phyloP scores from a whole-genome alignment of 441 rosid genomes.

The Populus tomentosa region DNA sequence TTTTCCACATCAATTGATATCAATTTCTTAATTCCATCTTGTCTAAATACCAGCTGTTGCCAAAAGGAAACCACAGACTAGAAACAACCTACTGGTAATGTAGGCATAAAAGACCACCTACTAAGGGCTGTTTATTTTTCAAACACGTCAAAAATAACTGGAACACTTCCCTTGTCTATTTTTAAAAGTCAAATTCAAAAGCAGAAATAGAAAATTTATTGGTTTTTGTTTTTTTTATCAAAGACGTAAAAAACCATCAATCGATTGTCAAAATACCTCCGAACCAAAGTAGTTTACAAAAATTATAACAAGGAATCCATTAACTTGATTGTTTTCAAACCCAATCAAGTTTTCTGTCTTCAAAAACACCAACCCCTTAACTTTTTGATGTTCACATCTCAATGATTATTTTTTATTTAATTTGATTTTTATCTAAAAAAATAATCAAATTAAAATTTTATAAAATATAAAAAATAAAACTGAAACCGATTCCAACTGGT shows the following conservation, averaged over 20 bases:
- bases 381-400: too few species aligned
- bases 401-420: accelerated
- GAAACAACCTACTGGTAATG: not conserved
- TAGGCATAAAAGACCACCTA: not conserved
- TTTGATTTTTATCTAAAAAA: too few species aligned
- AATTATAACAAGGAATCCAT: not conserved
- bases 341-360: not conserved
- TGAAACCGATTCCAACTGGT: accelerated
- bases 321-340: not conserved
- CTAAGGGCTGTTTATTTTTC: not conserved
- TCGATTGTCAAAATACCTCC: not conserved
- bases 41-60: not conserved
- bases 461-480: too few species aligned
- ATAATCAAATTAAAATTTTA: too few species aligned
- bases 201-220: too few species aligned
- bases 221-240: too few species aligned
- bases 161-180: too few species aligned
- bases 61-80: not conserved
- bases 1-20: not conserved
- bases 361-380: not conserved
- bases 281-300: not conserved
- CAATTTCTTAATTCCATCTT: not conserved
- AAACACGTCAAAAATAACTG: too few species aligned
- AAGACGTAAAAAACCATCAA: not conserved
- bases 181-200: too few species aligned